phyloP scores from a whole-genome alignment of 768 basidiomycete genomes.

The Pluteus cervinus region DNA sequence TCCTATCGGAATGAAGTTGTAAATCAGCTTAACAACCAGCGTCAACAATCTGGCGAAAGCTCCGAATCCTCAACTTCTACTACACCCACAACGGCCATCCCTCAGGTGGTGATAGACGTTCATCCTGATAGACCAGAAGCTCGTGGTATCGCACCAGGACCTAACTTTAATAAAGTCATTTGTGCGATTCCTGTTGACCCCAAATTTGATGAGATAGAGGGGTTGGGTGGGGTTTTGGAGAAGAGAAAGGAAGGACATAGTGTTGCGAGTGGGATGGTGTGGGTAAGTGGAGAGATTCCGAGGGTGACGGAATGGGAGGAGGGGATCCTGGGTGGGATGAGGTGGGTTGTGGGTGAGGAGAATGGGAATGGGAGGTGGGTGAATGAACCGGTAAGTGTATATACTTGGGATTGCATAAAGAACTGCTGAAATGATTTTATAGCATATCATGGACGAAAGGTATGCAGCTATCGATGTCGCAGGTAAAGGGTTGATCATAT shows the following conservation, averaged over 20 bases:
- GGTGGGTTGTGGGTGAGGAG: slow-evolving; percentile 40
- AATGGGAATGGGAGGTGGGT: slow-evolving; percentile 37
- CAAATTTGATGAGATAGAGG: slow-evolving; percentile 57
- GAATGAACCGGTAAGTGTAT: slow-evolving; percentile 43
- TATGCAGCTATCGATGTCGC: slow-evolving; percentile 71
- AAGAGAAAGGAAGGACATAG: slow-evolving; percentile 54
- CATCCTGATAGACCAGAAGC: slow-evolving; percentile 73
- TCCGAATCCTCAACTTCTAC: too few relatives aligned
- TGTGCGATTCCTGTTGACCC: slow-evolving; percentile 65
- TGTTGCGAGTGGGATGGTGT: slow-evolving; percentile 58
- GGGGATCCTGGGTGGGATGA: slow-evolving; percentile 62
- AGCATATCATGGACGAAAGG: slow-evolving; percentile 82
- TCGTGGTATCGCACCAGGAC: slow-evolving; percentile 68
- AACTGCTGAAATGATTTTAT: background rate
- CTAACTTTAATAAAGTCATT: slow-evolving; percentile 48
- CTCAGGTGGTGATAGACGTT: slow-evolving; percentile 69
- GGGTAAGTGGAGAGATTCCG: slow-evolving; percentile 79
- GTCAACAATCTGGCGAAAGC: too few relatives aligned
- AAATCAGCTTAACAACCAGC: background rate
- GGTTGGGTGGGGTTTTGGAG: slow-evolving; percentile 49
- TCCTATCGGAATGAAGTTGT: slow-evolving; percentile 36
- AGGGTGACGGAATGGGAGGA: slow-evolving; percentile 61
- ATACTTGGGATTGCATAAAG: background rate
- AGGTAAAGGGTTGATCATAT: slow-evolving; percentile 79
- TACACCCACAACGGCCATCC: too few relatives aligned